A percentile compares a stretch with the other conserved stretches of the same genome.
Conservation (phyloP, 176 grass and related monocot genomes). For the Bonia amplexicaulis region DNA sequence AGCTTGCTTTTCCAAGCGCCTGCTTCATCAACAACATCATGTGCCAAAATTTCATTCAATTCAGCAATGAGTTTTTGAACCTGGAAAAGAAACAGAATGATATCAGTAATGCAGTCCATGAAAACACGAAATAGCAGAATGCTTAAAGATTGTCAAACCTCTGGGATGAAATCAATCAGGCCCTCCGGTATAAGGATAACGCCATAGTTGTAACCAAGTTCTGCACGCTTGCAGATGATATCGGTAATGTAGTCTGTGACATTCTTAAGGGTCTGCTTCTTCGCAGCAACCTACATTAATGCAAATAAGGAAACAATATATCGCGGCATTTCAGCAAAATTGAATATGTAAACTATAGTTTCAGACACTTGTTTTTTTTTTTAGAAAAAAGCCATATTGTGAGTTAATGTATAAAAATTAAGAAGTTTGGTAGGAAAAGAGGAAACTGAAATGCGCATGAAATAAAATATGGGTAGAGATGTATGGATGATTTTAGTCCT, state of each 20-base stretch:
- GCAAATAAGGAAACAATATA: not conserved
- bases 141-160: conserved; percentile 46
- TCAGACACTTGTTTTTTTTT: not conserved
- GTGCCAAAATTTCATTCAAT: conserved; percentile 92
- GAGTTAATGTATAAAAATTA: not conserved
- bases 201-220: conserved; percentile 94
- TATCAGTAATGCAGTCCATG: not conserved
- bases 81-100: conserved; percentile 36
- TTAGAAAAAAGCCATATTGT: not conserved
- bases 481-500: not conserved
- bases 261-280: conserved; percentile 86
- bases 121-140: not conserved
- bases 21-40: conserved; percentile 83
- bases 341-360: not conserved
- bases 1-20: conserved; percentile 94
- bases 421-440: not conserved
- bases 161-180: conserved; percentile 94
- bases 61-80: conserved; percentile 94
- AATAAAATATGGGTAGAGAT: not conserved
- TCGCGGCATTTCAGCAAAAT: not conserved
- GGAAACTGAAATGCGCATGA: not conserved
- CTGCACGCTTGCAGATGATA: conserved; percentile 82
- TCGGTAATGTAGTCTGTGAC: conserved; percentile 95
- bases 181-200: conserved; percentile 97
- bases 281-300: conserved; percentile 66